phyloP scores from a whole-genome alignment of 441 rosid genomes.

The Omphalea diandra region DNA sequence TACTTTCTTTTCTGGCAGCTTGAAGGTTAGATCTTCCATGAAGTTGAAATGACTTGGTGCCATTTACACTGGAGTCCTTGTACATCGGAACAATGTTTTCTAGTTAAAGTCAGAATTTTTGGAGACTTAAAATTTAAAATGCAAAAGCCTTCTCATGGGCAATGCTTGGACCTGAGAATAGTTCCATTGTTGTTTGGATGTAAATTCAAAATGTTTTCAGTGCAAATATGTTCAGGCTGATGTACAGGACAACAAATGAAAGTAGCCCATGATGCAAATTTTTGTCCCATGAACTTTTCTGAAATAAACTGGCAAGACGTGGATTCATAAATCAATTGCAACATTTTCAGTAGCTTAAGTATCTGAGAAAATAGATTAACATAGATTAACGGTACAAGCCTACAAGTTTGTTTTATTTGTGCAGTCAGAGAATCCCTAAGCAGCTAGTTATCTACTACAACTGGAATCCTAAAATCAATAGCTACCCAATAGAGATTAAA shows the following conservation, averaged over 20 bases:
- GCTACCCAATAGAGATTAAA: constrained; percentile 12
- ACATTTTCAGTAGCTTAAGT: neutral
- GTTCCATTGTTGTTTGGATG: neutral
- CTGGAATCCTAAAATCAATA: constrained; percentile 29
- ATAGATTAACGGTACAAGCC: neutral
- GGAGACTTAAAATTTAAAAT: neutral
- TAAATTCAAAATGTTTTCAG: neutral
- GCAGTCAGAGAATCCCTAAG: constrained; percentile 18
- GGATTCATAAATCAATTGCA: neutral
- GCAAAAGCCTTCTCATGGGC: neutral
- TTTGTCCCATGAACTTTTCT: no score
- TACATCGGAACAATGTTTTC: neutral
- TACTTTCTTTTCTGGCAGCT: constrained; percentile 29
- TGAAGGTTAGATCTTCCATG: constrained; percentile 26
- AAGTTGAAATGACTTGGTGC: neutral
- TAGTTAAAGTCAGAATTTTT: neutral
- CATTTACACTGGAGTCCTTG: neutral
- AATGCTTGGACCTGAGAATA: neutral
- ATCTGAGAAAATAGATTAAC: no score
- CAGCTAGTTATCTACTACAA: constrained; percentile 30
- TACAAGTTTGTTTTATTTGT: neutral
- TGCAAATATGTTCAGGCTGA: neutral
- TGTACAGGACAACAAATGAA: neutral
- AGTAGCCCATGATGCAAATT: neutral
- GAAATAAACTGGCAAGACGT: neutral